Conservation (phyloP, 345 rosid genomes). For the Citrus trifoliata region DNA sequence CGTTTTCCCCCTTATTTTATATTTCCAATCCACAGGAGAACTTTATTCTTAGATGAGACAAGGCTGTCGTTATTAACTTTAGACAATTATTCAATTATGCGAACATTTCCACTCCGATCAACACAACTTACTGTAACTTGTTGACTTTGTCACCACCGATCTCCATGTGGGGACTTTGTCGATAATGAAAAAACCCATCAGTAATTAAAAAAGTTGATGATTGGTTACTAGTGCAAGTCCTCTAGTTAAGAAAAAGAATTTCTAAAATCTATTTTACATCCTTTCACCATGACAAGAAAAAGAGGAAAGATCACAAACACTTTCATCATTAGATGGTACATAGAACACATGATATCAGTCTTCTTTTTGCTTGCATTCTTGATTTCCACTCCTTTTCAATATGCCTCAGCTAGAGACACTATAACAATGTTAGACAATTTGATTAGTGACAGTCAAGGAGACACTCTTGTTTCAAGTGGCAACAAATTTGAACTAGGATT, state of each 20-base stretch:
- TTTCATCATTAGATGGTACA: conserved; percentile 16
- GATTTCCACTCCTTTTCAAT: conserved; percentile 6
- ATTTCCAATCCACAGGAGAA: not conserved
- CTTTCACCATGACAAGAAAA: conserved; percentile 4
- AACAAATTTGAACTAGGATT: conserved; percentile 41
- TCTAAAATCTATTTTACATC: not conserved
- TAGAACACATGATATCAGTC: conserved; percentile 27
- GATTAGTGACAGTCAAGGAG: conserved; percentile 29
- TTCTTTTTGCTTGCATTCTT: conserved; percentile 8
- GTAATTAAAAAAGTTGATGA: not conserved
- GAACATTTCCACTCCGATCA: not conserved
- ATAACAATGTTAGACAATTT: conserved; percentile 21
- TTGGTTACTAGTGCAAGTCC: not conserved
- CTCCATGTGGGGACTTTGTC: conserved; percentile 7
- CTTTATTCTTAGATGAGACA: not conserved
- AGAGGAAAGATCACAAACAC: conserved; percentile 14
- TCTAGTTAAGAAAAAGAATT: not conserved
- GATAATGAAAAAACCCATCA: conserved; percentile 4
- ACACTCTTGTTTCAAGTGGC: conserved; percentile 33
- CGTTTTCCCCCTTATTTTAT: not conserved
- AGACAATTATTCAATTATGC: not conserved
- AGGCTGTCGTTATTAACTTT: conserved; percentile 3
- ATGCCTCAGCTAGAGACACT: conserved; percentile 29
- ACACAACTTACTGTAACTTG: conserved; percentile 4
- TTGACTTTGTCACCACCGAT: not conserved